Evolutionary conservation across 1,139 yeast genomes (phyloP).

Genomic region (Suhomyces choctaworum): DNA sequence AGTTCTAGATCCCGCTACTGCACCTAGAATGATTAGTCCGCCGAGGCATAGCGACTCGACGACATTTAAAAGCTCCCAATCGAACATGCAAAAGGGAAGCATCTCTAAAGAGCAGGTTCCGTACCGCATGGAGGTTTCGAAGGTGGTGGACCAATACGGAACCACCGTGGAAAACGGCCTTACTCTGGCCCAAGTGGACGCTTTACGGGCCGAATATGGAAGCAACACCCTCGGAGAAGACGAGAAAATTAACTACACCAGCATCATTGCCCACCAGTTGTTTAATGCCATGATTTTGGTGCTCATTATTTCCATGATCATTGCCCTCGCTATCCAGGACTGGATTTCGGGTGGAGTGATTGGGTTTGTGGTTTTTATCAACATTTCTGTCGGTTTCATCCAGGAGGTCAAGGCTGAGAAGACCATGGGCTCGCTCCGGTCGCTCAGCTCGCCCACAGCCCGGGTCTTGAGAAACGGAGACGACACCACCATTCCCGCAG

Average conservation of each 20-base stretch:
- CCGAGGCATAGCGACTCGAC: background rate
- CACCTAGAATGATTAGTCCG: no score
- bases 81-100: slow-evolving; percentile 2
- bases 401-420: slow-evolving; percentile 41
- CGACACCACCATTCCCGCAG: slow-evolving; percentile 35
- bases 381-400: slow-evolving; percentile 33
- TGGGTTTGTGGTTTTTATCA: slow-evolving; percentile 42
- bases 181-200: slow-evolving; percentile 14
- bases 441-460: slow-evolving; percentile 36
- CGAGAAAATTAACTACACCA: slow-evolving; percentile 26
- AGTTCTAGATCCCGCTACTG: no score
- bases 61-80: background rate
- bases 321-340: slow-evolving; percentile 51
- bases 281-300: slow-evolving; percentile 42
- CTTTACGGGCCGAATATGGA: slow-evolving; percentile 20
- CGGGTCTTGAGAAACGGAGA: slow-evolving; percentile 44
- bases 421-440: slow-evolving; percentile 40
- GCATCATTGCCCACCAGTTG: slow-evolving; percentile 35
- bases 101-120: slow-evolving; percentile 10
- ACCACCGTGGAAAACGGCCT: slow-evolving; percentile 20
- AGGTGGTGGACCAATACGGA: slow-evolving; percentile 15
- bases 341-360: slow-evolving; percentile 87
- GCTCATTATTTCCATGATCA: slow-evolving; percentile 36
- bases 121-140: slow-evolving; percentile 18
- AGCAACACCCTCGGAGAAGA: slow-evolving; percentile 32